Conservation (phyloP, 345 rosid species). For the Turritis glabra region DNA sequence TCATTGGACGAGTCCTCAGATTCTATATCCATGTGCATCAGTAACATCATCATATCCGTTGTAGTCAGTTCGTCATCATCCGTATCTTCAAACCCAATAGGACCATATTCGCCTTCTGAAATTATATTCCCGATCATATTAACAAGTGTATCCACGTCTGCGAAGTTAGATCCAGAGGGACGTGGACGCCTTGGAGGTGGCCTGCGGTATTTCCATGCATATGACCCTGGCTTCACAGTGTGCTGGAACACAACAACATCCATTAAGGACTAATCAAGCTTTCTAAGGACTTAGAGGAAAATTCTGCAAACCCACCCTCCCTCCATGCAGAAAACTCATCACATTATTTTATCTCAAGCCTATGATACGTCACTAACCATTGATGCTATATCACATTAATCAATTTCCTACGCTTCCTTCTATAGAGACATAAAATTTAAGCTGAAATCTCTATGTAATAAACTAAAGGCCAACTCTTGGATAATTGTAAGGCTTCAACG, state of each 20-base stretch:
- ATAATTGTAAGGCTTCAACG: neutral
- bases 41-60: conserved; percentile 52
- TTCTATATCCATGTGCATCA: conserved; percentile 50
- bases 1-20: conserved; percentile 55
- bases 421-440: neutral
- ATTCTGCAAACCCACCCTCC: conserved; percentile 21
- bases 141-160: conserved; percentile 51
- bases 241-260: conserved; percentile 65
- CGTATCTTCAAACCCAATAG: conserved; percentile 47
- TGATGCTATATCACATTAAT: conserved; percentile 2
- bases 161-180: conserved; percentile 36
- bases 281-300: conserved; percentile 32
- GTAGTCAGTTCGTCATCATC: conserved; percentile 50
- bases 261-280: conserved; percentile 49
- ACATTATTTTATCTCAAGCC: conserved; percentile 1
- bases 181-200: conserved; percentile 64
- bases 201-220: conserved; percentile 69
- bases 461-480: neutral
- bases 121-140: conserved; percentile 52
- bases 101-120: conserved; percentile 51
- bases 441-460: neutral
- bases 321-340: conserved; percentile 24
- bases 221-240: conserved; percentile 79
- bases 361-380: conserved; percentile 19
- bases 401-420: conserved; percentile 9